Conservation (phyloP, 495 filamentous ascomycete genomes). For the Halenospora varia region DNA sequence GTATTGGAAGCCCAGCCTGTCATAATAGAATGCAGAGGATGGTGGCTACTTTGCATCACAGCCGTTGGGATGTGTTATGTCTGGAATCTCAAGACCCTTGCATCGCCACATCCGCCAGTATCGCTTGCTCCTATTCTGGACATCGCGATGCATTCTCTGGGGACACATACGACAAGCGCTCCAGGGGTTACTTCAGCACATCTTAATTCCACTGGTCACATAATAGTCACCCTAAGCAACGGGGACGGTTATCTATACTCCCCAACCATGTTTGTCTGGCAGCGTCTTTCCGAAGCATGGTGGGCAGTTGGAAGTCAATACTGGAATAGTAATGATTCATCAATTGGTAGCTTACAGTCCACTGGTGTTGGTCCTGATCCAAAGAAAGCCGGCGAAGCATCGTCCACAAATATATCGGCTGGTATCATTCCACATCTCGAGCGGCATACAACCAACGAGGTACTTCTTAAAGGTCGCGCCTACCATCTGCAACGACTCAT, state of each 20-base stretch:
- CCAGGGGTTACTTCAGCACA: slow-evolving; percentile 86
- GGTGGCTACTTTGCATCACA: slow-evolving; percentile 84
- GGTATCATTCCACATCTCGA: slow-evolving; percentile 92
- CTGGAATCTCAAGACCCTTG: slow-evolving; percentile 86
- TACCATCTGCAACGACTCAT: slow-evolving; percentile 86
- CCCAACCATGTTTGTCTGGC: slow-evolving; percentile 81
- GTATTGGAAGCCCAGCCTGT: slow-evolving; percentile 91
- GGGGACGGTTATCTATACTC: slow-evolving; percentile 92
- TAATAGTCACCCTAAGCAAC: slow-evolving; percentile 83
- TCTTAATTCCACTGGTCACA: slow-evolving; percentile 77
- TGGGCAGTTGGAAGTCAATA: slow-evolving; percentile 98
- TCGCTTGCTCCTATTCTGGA: slow-evolving; percentile 89
- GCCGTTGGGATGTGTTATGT: slow-evolving; percentile 87
- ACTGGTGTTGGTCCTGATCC: slow-evolving; percentile 53
- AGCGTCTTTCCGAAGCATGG: slow-evolving; percentile 90
- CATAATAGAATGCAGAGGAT: slow-evolving; percentile 83
- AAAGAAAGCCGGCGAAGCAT: slow-evolving; percentile 44
- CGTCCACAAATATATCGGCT: slow-evolving; percentile 67
- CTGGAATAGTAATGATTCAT: slow-evolving; percentile 93
- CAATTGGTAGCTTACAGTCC: slow-evolving; percentile 71
- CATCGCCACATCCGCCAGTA: slow-evolving; percentile 81
- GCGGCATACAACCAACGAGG: slow-evolving; percentile 89
- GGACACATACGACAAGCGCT: slow-evolving; percentile 63
- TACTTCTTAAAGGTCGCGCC: slow-evolving; percentile 84
- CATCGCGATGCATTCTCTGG: slow-evolving; percentile 66